Conservation (phyloP, 2,329 filamentous ascomycete genomes). For the Triangularia setosa region DNA sequence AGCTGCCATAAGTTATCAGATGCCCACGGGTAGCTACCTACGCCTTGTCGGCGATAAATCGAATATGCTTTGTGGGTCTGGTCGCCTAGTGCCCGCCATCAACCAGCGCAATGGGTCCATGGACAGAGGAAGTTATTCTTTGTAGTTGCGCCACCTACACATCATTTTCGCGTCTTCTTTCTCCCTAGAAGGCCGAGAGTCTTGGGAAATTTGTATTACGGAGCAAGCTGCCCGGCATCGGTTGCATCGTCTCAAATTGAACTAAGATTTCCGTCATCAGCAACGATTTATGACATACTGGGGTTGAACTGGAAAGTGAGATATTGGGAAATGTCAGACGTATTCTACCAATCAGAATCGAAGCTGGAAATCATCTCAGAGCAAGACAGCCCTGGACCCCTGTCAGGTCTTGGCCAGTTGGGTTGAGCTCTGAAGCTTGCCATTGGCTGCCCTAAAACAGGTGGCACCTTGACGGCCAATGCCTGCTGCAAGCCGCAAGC, state of each 20-base stretch:
- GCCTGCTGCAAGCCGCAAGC: slow-evolving; percentile 15
- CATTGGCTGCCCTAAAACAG: slow-evolving; percentile 15
- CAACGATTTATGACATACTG: too few species aligned
- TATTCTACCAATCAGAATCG: neutral
- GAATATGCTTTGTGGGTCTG: neutral
- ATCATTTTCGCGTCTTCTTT: neutral
- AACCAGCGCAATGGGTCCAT: slow-evolving; percentile 1
- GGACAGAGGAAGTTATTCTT: slow-evolving; percentile 12
- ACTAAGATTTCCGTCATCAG: neutral
- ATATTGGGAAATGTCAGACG: neutral
- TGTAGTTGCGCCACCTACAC: slow-evolving; percentile 13
- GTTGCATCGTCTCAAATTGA: neutral
- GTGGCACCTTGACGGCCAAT: slow-evolving; percentile 15
- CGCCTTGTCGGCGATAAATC: neutral
- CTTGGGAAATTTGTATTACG: neutral
- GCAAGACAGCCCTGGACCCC: neutral
- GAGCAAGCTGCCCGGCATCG: neutral
- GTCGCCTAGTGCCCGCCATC: neutral
- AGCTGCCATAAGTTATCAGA: neutral
- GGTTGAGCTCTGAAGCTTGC: slow-evolving; percentile 7
- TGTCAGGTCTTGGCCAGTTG: slow-evolving; percentile 13
- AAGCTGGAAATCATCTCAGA: neutral
- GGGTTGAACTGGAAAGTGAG: too few species aligned
- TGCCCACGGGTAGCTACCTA: neutral
- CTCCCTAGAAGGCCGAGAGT: neutral